Evolutionary conservation across 2,329 filamentous ascomycete species (phyloP).

Genomic region (Ploettnerulaceae sp.): DNA sequence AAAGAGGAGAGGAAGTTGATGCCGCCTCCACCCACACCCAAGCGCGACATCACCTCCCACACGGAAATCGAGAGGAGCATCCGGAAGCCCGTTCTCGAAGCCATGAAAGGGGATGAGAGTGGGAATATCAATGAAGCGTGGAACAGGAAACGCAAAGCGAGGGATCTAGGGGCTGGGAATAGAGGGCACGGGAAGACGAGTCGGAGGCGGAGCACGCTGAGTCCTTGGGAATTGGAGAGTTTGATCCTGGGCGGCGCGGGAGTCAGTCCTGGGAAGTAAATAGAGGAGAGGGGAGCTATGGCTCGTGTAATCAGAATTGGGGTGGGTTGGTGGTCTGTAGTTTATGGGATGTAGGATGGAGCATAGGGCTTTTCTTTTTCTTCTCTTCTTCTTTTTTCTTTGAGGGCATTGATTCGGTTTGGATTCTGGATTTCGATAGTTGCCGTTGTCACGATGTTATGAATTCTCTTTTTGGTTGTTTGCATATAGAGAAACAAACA

Average conservation of each 20-base stretch:
- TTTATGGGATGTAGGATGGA: no score
- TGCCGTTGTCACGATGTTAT: no score
- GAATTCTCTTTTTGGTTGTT: no score
- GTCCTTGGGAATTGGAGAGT: conserved; percentile 67
- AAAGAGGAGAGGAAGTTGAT: conserved; percentile 28
- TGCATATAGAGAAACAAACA: no score
- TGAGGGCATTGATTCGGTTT: no score
- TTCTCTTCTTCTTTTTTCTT: no score
- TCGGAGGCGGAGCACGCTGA: conserved; percentile 68
- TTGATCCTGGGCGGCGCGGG: conserved; percentile 44
- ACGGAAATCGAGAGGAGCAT: conserved; percentile 2
- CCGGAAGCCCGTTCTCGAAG: background rate
- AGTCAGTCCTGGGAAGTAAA: conserved; percentile 4
- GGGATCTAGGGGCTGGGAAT: conserved; percentile 27
- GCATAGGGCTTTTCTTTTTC: no score
- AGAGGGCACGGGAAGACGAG: conserved; percentile 50
- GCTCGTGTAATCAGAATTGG: background rate
- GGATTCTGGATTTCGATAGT: no score
- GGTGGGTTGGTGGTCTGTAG: background rate
- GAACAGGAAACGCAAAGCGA: conserved; percentile 40
- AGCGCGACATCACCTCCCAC: conserved; percentile 11
- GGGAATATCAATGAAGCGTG: background rate
- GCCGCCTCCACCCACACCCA: conserved; percentile 28
- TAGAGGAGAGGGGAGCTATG: no score
- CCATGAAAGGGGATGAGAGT: background rate